phyloP scores from a whole-genome alignment of 495 filamentous ascomycete species.

The Rusavskia elegans region DNA sequence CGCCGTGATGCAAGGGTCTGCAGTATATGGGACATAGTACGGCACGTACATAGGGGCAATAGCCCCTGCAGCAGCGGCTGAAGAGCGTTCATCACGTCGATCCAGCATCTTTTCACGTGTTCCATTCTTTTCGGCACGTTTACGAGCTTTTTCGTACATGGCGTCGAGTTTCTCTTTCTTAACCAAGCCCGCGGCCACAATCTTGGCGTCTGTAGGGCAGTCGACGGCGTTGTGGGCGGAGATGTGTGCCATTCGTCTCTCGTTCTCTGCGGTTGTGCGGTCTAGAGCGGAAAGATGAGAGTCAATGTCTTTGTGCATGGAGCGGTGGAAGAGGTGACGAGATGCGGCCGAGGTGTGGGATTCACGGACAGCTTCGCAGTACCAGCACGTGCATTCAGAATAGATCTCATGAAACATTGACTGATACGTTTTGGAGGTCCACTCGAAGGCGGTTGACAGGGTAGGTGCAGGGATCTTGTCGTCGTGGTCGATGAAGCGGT shows the following conservation, averaged over 20 bases:
- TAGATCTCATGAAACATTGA: slow-evolving; percentile 48
- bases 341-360: slow-evolving; percentile 31
- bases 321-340: slow-evolving; percentile 20
- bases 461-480: slow-evolving; percentile 59
- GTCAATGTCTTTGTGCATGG: slow-evolving; percentile 34
- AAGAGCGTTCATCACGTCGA: too few relatives aligned
- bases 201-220: background rate
- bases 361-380: slow-evolving; percentile 66
- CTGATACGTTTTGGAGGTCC: slow-evolving; percentile 58
- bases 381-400: slow-evolving; percentile 80
- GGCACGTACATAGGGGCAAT: slow-evolving; percentile 34
- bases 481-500: slow-evolving; percentile 64
- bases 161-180: slow-evolving; percentile 32
- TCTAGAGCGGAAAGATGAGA: background rate
- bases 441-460: slow-evolving; percentile 50
- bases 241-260: slow-evolving; percentile 18
- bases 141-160: slow-evolving; percentile 44
- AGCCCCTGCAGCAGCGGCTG: background rate
- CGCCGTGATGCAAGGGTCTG: slow-evolving; percentile 25
- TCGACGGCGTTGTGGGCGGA: slow-evolving; percentile 8
- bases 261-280: background rate
- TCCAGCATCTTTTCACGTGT: too few relatives aligned
- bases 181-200: slow-evolving; percentile 15
- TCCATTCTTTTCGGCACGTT: slow-evolving; percentile 45
- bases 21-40: slow-evolving; percentile 36